Percentiles rank a stretch among this genome's conserved stretches.
Conservation (phyloP, 805 yeast genomes). For the Kodamaea laetipori region DNA sequence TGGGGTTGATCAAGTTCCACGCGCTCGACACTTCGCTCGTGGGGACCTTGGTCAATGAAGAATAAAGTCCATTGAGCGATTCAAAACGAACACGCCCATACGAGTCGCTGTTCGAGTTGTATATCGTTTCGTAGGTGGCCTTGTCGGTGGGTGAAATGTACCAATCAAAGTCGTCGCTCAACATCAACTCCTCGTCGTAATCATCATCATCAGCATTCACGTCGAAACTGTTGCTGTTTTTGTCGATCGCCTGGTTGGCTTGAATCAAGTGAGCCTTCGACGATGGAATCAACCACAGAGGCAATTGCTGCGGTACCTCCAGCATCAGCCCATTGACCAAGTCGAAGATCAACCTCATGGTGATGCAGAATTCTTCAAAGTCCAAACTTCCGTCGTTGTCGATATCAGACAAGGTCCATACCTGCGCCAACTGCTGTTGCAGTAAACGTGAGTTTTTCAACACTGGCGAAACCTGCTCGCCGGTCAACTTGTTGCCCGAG, state of each 20-base stretch:
- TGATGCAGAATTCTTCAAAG: slow-evolving; percentile 96
- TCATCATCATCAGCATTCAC: slow-evolving; percentile 34
- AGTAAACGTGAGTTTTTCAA: slow-evolving; percentile 84
- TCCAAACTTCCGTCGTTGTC: slow-evolving; percentile 91
- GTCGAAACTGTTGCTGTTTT: slow-evolving; percentile 22
- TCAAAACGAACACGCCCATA: slow-evolving; percentile 81
- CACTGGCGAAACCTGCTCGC: slow-evolving; percentile 82
- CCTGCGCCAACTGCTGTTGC: slow-evolving; percentile 72
- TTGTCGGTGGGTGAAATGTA: slow-evolving; percentile 90
- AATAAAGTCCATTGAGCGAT: slow-evolving; percentile 67
- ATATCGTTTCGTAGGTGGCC: slow-evolving; percentile 73
- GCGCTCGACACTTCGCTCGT: slow-evolving; percentile 83
- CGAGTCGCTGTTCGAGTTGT: slow-evolving; percentile 70
- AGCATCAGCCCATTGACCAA: slow-evolving; percentile 68
- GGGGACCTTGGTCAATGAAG: slow-evolving; percentile 71
- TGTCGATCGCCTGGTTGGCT: slow-evolving; percentile 69
- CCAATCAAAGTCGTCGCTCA: slow-evolving; percentile 85
- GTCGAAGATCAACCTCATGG: slow-evolving; percentile 94
- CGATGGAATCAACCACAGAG: slow-evolving; percentile 92
- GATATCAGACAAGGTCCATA: slow-evolving; percentile 92
- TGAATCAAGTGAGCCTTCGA: slow-evolving; percentile 82
- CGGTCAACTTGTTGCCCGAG: slow-evolving; percentile 71
- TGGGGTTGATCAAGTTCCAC: slow-evolving; percentile 95
- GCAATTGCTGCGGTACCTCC: slow-evolving; percentile 70
- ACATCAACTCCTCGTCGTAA: slow-evolving; percentile 64